A percentile compares a stretch with the other conserved stretches of the same genome.
phyloP scores from a whole-genome alignment of 2,329 filamentous ascomycete genomes.

The Helicocarpus griseus region DNA sequence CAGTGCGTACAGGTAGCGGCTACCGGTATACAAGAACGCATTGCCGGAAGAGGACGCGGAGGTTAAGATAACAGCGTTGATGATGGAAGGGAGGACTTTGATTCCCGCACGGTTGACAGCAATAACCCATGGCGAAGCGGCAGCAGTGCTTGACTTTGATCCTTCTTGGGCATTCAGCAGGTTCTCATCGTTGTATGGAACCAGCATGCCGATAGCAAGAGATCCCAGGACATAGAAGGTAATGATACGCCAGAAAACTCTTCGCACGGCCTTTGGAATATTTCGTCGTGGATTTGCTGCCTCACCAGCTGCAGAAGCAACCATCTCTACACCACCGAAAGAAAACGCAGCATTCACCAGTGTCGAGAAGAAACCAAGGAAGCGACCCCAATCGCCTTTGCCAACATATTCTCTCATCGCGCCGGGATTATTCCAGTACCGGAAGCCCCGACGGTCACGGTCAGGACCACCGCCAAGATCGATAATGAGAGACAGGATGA shows the following conservation, averaged over 20 bases:
- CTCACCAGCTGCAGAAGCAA: constrained; percentile 48
- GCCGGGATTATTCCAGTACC: constrained; percentile 60
- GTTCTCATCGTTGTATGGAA: constrained; percentile 57
- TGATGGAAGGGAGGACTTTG: constrained; percentile 56
- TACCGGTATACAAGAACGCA: constrained; percentile 50
- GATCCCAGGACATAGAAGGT: constrained; percentile 50
- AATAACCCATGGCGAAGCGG: constrained; percentile 62
- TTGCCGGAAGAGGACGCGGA: constrained; percentile 63
- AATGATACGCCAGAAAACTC: constrained; percentile 46
- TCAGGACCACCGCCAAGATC: constrained; percentile 53
- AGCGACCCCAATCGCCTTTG: constrained; percentile 48
- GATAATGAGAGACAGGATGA: constrained; percentile 45
- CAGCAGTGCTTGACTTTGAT: constrained; percentile 45
- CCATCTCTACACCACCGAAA: constrained; percentile 36
- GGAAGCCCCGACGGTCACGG: constrained; percentile 52
- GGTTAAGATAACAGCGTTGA: constrained; percentile 68
- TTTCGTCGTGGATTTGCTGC: constrained; percentile 43
- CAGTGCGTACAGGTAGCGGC: constrained; percentile 41
- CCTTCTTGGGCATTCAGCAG: constrained; percentile 39
- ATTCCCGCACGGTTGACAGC: constrained; percentile 60
- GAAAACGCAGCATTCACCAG: constrained; percentile 34
- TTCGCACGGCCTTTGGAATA: constrained; percentile 46
- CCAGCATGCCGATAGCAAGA: constrained; percentile 50
- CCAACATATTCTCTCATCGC: constrained; percentile 59
- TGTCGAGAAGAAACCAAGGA: constrained; percentile 50